Percentiles rank a stretch among this genome's conserved stretches.
These are phyloP conservation scores for Trametes cubensis DNA, from an alignment of 768 basidiomycete genomes.

Conservation along the genomic window DNA sequence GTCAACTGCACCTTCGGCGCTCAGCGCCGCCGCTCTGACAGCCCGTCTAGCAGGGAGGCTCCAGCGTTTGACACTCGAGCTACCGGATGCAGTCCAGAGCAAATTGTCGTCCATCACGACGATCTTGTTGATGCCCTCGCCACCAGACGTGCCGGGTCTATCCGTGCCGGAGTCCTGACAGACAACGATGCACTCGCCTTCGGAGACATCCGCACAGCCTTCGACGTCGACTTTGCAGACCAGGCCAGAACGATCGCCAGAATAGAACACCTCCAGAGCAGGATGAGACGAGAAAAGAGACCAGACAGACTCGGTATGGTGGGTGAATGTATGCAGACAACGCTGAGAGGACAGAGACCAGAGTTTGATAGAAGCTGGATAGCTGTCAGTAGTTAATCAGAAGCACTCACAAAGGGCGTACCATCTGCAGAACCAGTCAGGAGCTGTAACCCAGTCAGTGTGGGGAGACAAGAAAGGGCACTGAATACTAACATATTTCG, in stretches of 20 bases:
- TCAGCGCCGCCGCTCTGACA: conserved; percentile 34
- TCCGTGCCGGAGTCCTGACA: conserved; percentile 63
- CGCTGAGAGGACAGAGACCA: conserved; percentile 92
- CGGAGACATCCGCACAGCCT: conserved; percentile 74
- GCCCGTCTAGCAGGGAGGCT: conserved; percentile 57
- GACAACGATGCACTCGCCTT: conserved; percentile 87
- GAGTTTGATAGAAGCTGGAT: conserved; percentile 76
- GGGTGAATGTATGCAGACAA: conserved; percentile 93
- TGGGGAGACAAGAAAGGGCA: not conserved
- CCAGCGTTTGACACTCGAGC: conserved; percentile 84
- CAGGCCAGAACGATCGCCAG: conserved; percentile 89
- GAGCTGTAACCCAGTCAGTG: conserved; percentile 46
- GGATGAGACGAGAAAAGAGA: conserved; percentile 88
- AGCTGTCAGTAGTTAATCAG: conserved; percentile 22
- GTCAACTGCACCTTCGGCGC: conserved; percentile 20
- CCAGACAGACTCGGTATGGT: conserved; percentile 96
- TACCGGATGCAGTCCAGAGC: conserved; percentile 89
- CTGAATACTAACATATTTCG: conserved; percentile 71
- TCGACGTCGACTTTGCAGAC: conserved; percentile 93
- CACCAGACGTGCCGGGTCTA: conserved; percentile 32
- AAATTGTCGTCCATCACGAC: conserved; percentile 80
- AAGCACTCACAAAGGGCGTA: conserved; percentile 25
- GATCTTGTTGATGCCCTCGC: conserved; percentile 81
- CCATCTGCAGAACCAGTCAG: conserved; percentile 84
- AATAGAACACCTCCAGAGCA: conserved; percentile 86